A percentile compares a stretch with the other conserved stretches of the same genome.
Conservation (phyloP, 2,329 filamentous ascomycete species). For the Colletotrichum filicis region DNA sequence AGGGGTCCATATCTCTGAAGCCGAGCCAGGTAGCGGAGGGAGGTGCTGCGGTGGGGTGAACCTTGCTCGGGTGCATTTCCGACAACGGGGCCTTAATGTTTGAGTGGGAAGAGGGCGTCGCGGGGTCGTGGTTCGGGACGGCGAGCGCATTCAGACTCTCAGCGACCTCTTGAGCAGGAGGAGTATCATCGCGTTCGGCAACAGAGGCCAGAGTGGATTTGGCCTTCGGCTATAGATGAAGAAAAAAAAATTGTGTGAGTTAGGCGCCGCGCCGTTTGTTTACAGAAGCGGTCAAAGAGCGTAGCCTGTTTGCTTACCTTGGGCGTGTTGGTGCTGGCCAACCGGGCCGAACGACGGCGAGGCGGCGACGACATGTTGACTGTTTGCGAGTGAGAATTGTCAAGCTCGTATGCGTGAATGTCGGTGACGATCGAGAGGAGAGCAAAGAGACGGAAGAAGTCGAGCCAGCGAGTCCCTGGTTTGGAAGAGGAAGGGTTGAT, state of each 20-base stretch:
- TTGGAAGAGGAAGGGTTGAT: slow-evolving; percentile 20
- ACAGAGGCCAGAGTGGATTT: slow-evolving; percentile 52
- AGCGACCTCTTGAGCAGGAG: slow-evolving; percentile 40
- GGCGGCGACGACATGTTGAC: slow-evolving; percentile 50
- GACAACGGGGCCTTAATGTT: slow-evolving; percentile 76
- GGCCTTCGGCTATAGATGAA: slow-evolving; percentile 41
- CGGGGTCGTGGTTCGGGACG: slow-evolving; percentile 47
- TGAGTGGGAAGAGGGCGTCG: slow-evolving; percentile 72
- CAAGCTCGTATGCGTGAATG: slow-evolving; percentile 5
- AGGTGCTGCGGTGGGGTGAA: slow-evolving; percentile 79
- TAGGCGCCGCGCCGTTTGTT: slow-evolving; percentile 18
- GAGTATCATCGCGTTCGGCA: slow-evolving; percentile 54
- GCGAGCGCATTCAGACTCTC: slow-evolving; percentile 44
- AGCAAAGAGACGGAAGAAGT: slow-evolving; percentile 1
- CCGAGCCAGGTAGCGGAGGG: slow-evolving; percentile 86
- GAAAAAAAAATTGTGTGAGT: slow-evolving; percentile 26
- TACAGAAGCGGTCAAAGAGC: slow-evolving; percentile 32
- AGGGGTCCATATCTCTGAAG: slow-evolving; percentile 79
- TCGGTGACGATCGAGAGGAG: neutral
- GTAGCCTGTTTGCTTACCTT: slow-evolving; percentile 45
- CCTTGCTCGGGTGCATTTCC: slow-evolving; percentile 93
- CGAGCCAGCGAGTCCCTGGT: slow-evolving; percentile 13
- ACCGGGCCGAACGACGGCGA: slow-evolving; percentile 57
- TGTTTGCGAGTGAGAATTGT: slow-evolving; percentile 12
- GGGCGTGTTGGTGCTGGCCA: slow-evolving; percentile 46